phyloP scores from a whole-genome alignment of 129 eudicot species.

The Calendula officinalis region DNA sequence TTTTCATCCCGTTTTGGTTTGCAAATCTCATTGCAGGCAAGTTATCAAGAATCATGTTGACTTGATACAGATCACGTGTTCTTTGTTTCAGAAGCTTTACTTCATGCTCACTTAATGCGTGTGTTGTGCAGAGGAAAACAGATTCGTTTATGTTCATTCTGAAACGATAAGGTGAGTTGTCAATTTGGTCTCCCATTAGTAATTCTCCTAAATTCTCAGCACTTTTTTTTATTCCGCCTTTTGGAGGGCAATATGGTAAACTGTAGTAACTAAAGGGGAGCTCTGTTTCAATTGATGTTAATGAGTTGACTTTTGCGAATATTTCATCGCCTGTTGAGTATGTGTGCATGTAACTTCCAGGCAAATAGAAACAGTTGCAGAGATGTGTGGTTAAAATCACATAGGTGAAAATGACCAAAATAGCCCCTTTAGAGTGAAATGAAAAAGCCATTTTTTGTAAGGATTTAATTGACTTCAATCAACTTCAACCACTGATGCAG shows the following conservation, averaged over 20 bases:
- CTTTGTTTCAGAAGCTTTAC: slow-evolving; percentile 81
- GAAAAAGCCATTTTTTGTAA: slow-evolving; percentile 40
- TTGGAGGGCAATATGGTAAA: slow-evolving; percentile 68
- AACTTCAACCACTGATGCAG: slow-evolving; percentile 29
- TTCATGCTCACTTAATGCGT: slow-evolving; percentile 49
- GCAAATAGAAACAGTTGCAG: slow-evolving; percentile 67
- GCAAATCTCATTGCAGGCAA: slow-evolving; percentile 73
- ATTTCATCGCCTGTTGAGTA: slow-evolving; percentile 59
- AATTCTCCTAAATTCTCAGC: slow-evolving; percentile 83
- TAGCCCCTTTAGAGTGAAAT: slow-evolving; percentile 41
- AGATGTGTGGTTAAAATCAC: slow-evolving; percentile 33
- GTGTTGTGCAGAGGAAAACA: slow-evolving; percentile 65
- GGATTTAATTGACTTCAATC: slow-evolving; percentile 15
- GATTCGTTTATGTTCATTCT: slow-evolving; percentile 68
- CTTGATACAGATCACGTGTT: slow-evolving; percentile 81
- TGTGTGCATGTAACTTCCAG: slow-evolving; percentile 86
- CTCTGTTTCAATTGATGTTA: slow-evolving; percentile 79
- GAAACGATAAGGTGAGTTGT: slow-evolving; percentile 77
- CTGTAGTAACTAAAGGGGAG: slow-evolving; percentile 82
- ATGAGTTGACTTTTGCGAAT: slow-evolving; percentile 65
- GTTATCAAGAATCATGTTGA: slow-evolving; percentile 75
- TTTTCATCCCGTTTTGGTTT: slow-evolving; percentile 59
- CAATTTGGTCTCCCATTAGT: slow-evolving; percentile 87
- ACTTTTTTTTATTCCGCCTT: slow-evolving; percentile 65
- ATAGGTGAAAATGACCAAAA: slow-evolving; percentile 32